A percentile compares a stretch with the other conserved stretches of the same genome.
Evolutionary conservation across 2,329 filamentous ascomycete species (phyloP).

Genomic region (Botrytis porri): DNA sequence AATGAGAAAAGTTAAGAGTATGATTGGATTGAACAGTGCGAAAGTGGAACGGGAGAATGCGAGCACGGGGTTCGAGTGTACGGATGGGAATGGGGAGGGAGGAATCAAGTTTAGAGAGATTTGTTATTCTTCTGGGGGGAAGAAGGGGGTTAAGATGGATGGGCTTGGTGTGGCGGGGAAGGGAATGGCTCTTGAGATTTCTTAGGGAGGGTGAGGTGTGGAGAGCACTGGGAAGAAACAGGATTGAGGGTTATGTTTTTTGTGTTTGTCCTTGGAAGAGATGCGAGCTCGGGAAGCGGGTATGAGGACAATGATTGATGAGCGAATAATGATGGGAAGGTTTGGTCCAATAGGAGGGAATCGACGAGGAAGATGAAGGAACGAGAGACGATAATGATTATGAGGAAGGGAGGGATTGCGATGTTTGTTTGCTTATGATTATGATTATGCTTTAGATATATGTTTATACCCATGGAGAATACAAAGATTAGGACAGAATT

Average conservation of each 20-base stretch:
- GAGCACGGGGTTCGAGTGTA: background rate
- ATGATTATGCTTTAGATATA: constrained; percentile 1
- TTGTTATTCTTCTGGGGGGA: background rate
- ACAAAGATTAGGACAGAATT: background rate
- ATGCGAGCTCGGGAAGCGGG: no score
- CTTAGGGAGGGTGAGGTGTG: background rate
- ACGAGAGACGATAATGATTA: background rate
- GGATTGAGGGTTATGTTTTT: background rate
- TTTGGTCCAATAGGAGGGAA: background rate
- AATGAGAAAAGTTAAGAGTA: background rate
- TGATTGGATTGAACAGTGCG: background rate
- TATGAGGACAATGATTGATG: background rate
- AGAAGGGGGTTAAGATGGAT: background rate
- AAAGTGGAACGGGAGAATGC: background rate
- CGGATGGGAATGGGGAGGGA: background rate
- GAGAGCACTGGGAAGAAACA: background rate
- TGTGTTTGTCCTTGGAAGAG: background rate
- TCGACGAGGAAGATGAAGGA: background rate
- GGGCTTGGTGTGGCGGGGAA: background rate
- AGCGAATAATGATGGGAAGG: background rate
- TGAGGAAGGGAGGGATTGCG: background rate
- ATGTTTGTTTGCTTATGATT: constrained; percentile 1
- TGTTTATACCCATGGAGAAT: constrained; percentile 15
- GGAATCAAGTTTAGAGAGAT: constrained; percentile 10
- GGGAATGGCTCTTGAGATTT: constrained; percentile 12